Base-by-base conservation (phyloP, 495 filamentous ascomycete species). In the Penicillium cataractarum region DNA sequence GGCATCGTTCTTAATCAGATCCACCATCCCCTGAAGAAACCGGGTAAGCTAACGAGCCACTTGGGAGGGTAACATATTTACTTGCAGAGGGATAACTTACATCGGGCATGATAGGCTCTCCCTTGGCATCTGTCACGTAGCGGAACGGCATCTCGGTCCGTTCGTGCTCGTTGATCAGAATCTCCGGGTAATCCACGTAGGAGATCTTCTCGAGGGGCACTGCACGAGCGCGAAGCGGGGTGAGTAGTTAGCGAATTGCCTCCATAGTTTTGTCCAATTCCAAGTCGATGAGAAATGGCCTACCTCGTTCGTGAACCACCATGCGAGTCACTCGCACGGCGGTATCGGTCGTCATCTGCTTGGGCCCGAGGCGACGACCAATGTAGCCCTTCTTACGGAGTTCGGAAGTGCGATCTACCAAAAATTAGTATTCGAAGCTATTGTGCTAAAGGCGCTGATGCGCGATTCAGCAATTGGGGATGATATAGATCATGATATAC, bases 271-370 rank as follows among this genome's bases (percentile, higher is more conserved):
- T 8, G 26, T 27, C 21, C 13, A 10, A 52, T 31, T 17, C 8
- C 2, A 21, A 17, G 12, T 49, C 8, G 4, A 22, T 31, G 40
- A 22, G 40, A 13, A n/a, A 22, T 22, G n/a, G 33, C 49, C 66
- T 69, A 96, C 93, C 82, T 79, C 90, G 89, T 50, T 91, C 86
- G 63, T 97, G 89, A 10, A 93, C 84, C 17, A 98, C 89, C 71
- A 96, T 86, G 60, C 96, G 86, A 39, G 95, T 97, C 10, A 97
- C 95, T 61, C 95, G 83, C 35, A 97, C 95, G 1, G 95, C 95
- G 19, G 95, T 99, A 75, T 99, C 95, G 0, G 95, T 99, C 9
- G 95, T 98, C 95, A 99, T 98, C 76, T 99, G 95, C 66, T 93
- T 86, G 17, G 93, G 92, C 0, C 96, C 96, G 48, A 99, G 81